phyloP scores from a whole-genome alignment of 2,329 filamentous ascomycete species.

The Curvularia verruculosa region DNA sequence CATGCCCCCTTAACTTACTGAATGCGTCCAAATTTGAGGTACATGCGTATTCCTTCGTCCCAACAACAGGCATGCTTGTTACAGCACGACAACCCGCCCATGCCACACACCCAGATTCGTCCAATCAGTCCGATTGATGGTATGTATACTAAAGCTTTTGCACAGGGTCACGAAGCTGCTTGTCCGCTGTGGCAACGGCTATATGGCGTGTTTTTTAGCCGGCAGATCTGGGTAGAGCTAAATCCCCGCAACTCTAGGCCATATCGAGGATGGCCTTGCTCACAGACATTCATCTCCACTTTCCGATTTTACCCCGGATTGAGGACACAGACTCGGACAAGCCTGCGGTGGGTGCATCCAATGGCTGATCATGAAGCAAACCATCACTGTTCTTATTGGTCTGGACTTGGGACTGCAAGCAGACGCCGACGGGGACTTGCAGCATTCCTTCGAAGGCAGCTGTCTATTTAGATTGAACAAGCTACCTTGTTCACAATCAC shows the following conservation, averaged over 20 bases:
- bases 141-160: background rate
- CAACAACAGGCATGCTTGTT: background rate
- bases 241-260: background rate
- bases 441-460: background rate
- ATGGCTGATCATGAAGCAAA: background rate
- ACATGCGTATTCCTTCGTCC: background rate
- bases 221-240: background rate
- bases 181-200: background rate
- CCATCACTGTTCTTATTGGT: background rate
- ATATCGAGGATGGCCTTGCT: background rate
- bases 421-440: background rate
- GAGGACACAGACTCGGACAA: background rate
- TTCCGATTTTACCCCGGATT: slow-evolving; percentile 2
- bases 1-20: background rate
- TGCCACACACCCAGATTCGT: background rate
- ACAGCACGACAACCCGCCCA: background rate
- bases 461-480: slow-evolving; percentile 10
- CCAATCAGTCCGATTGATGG: background rate
- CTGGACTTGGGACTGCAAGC: background rate
- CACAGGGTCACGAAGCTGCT: background rate
- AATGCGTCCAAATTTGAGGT: background rate
- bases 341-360: background rate
- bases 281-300: background rate
- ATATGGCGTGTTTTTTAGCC: background rate
- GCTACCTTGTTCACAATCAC: background rate